A percentile compares a stretch with the other conserved stretches of the same genome.
Conservation (phyloP, 306 rosid genomes). For the Gillenia trifoliata region DNA sequence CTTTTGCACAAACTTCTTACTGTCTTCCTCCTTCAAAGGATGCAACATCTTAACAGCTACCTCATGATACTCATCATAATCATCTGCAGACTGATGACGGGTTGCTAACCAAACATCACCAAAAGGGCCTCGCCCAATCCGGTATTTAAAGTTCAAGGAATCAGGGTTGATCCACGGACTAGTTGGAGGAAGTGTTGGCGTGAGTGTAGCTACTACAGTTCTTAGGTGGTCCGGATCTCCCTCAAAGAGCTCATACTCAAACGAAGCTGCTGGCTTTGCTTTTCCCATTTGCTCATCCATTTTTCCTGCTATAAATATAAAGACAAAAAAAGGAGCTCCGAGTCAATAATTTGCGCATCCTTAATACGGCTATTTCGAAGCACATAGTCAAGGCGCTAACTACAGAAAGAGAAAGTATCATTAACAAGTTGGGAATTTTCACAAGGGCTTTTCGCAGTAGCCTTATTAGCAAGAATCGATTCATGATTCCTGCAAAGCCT, state of each 20-base stretch:
- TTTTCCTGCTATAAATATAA: background rate
- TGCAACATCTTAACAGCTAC: conserved; percentile 73
- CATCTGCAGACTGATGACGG: conserved; percentile 71
- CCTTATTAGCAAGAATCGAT: background rate
- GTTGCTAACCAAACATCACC: conserved; percentile 92
- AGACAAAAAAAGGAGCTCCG: background rate
- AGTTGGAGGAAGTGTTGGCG: conserved; percentile 22
- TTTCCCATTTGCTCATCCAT: conserved; percentile 52
- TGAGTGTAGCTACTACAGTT: conserved; percentile 41
- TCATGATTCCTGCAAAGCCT: background rate
- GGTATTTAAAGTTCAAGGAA: conserved; percentile 63
- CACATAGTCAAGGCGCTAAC: background rate
- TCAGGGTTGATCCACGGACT: conserved; percentile 73
- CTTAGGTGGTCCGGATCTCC: conserved; percentile 40
- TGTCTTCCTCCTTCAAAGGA: conserved; percentile 56
- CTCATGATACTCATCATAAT: conserved; percentile 73
- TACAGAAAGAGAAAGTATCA: background rate
- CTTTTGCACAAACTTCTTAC: conserved; percentile 35
- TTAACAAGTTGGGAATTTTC: background rate
- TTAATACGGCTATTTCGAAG: background rate
- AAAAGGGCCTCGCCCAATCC: conserved; percentile 78
- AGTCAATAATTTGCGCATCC: background rate
- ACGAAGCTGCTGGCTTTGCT: conserved; percentile 34
- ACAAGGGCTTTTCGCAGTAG: background rate
- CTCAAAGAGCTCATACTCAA: conserved; percentile 61